phyloP scores from a whole-genome alignment of 106 monocot species.

The Phalaenopsis equestris region DNA sequence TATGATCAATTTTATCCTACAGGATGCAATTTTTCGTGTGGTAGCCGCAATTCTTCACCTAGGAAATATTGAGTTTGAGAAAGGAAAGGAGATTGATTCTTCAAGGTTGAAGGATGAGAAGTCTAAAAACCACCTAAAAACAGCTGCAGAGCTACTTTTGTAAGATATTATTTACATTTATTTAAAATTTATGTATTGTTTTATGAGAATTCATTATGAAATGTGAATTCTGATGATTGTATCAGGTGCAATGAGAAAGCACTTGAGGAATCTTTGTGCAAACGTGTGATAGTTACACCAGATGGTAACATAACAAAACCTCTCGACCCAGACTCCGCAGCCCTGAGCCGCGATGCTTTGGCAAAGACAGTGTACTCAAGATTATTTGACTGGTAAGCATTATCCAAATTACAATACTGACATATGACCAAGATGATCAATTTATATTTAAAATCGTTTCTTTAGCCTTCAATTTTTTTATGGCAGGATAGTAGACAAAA shows the following conservation, averaged over 20 bases:
- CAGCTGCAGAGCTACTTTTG: conserved; percentile 80
- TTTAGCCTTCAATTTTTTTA: background rate
- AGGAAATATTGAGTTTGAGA: conserved; percentile 74
- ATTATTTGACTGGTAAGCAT: conserved; percentile 83
- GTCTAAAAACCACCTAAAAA: conserved; percentile 57
- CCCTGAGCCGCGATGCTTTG: conserved; percentile 74
- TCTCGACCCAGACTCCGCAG: conserved; percentile 81
- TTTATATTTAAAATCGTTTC: background rate
- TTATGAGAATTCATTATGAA: background rate
- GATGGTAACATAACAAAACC: conserved; percentile 93
- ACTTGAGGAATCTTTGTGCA: conserved; percentile 63
- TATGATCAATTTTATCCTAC: background rate
- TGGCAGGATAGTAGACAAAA: conserved; percentile 91
- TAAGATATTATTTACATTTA: conserved; percentile 9
- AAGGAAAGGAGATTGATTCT: conserved; percentile 80
- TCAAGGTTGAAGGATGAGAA: conserved; percentile 73
- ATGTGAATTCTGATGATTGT: conserved; percentile 10
- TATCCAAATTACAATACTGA: background rate
- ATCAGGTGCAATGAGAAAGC: conserved; percentile 59
- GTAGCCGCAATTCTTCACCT: conserved; percentile 93
- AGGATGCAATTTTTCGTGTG: conserved; percentile 90
- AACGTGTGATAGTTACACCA: conserved; percentile 90
- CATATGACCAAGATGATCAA: background rate
- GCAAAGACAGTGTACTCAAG: conserved; percentile 92
- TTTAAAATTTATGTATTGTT: background rate